phyloP scores from a whole-genome alignment of 306 rosid species.

The Corylus avellana region DNA sequence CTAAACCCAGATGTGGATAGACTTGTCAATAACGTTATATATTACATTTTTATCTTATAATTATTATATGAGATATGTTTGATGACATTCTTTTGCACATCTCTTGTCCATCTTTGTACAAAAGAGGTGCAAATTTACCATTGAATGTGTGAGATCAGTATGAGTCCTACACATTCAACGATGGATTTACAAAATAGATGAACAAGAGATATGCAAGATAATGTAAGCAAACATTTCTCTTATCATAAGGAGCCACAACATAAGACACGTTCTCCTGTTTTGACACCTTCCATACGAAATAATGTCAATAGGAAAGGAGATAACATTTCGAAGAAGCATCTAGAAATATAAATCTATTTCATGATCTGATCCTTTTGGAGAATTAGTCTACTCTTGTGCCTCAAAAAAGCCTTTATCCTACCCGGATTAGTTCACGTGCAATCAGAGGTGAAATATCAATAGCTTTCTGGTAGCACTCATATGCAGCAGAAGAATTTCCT shows the following conservation, averaged over 20 bases:
- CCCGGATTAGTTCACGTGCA: constrained; percentile 80
- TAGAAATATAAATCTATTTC: neutral
- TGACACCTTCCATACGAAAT: constrained; percentile 54
- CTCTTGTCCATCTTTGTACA: too few relatives aligned
- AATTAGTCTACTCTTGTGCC: constrained; percentile 10
- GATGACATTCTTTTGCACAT: too few relatives aligned
- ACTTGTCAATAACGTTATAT: too few relatives aligned
- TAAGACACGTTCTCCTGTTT: constrained; percentile 71
- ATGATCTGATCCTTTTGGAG: constrained; percentile 12
- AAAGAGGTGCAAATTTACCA: too few relatives aligned
- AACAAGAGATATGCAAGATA: too few relatives aligned
- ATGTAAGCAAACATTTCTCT: too few relatives aligned
- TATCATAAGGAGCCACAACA: constrained; percentile 91
- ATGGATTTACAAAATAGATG: too few relatives aligned
- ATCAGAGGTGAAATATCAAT: constrained; percentile 85
- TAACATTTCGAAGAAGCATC: neutral
- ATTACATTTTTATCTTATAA: too few relatives aligned
- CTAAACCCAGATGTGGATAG: too few relatives aligned
- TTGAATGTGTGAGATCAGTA: too few relatives aligned
- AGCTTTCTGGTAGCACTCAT: constrained; percentile 94
- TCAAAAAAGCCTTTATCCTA: constrained; percentile 20
- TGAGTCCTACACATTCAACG: too few relatives aligned
- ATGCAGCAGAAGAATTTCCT: constrained; percentile 87
- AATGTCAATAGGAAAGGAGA: constrained; percentile 11
- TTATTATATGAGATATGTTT: too few relatives aligned